Base-by-base conservation (phyloP, 2,329 filamentous ascomycete species). In the Ophiostoma ulmi region DNA sequence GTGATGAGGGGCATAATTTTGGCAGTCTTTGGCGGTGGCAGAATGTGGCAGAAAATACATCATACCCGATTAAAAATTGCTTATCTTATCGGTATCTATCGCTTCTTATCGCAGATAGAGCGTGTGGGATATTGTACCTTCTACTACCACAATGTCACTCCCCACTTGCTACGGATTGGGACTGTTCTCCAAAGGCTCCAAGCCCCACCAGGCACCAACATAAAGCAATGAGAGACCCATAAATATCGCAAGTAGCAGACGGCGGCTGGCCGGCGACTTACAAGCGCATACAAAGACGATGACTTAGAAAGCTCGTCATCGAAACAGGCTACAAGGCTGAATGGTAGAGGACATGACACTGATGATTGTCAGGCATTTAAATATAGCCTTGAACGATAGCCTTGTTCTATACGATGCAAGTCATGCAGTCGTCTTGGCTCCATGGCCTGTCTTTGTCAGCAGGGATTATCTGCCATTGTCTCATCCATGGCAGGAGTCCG, bases 1-100 rank as follows among this genome's bases (percentile, higher is more conserved):
- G 73, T 74, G 71, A 73, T 70, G 72, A 71, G 69, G 70, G 73
- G 73, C 73, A 74, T 44, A 70, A 73, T 74, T 70, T 67, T 69
- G 39, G 22, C 36, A 22, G 31, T 26, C 11, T 17, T 48, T n/a
- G 67, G 63, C 41, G 70, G 44, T 69, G 67, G 44, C 67, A 55
- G 44, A 68, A 58, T 26, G 3, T 5, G 22, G 52, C 22, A 26
- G 22, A 67, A 64, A 64, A 39, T 39, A 8, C 31, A 3, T 3
- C 31, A 31, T 31, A 4, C 31, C 31, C 6, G 36, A 36, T 38
- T 48, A 44, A 58, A 69, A 64, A 35, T 10, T 11, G 17, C 64
- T 70, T 72, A 72, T 73, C 72, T 72, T 65, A 65, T 65, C 58
- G 58, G 8, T 6, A 5, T 13, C n/a, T 31, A 35, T 63, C 58